Evolutionary conservation across 345 rosid genomes (phyloP), one percentile per base, ranked within the genome.

Genomic region (Acer yangbiense): DNA sequence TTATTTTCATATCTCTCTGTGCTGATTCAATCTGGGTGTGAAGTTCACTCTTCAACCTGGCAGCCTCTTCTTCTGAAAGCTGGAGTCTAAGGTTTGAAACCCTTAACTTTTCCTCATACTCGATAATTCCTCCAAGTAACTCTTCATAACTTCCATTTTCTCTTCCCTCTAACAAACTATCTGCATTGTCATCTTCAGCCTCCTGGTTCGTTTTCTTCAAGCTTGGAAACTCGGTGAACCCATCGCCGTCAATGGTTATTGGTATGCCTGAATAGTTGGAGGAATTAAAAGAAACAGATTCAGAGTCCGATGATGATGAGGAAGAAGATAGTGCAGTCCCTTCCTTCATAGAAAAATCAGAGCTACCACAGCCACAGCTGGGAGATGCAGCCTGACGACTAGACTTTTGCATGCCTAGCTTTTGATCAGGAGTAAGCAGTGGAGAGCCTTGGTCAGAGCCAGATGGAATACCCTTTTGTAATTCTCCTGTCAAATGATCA

Each of bases 291-390:
- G 90, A 88, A 55, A 92, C 99, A 1, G 96, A 78, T 75, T 91
- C 98, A 5, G 97, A 92, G 79, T 92, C 97, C 2, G 90, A 88
- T 65, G 91, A 88, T 20, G 83, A 81, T 11, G 91, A 74, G 29
- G 25, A 25, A 25, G 61, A 87, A 60, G 93, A 93, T 43, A 94
- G 84, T 52, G 85, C 94, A 29, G 87, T 82, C 54, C 84, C 93
- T 85, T 90, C 93, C 83, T 86, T 89, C 10, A 80, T 77, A 74
- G 85, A 74, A 77, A 80, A 80, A 75, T 90, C 93, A 6, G 90
- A 87, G 76, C 86, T 84, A 6, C 86, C 82, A 17, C 83, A 83
- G 60, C 87, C 88, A 67, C 88, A 88, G 74, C 88, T 86, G 67
- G 85, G 79, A 82, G 89, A 90, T 69, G 83, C 87, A 79, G 86